A percentile compares a stretch with the other conserved stretches of the same genome.
Conservation (phyloP, 768 basidiomycete species). For the Amanita inopinata region DNA sequence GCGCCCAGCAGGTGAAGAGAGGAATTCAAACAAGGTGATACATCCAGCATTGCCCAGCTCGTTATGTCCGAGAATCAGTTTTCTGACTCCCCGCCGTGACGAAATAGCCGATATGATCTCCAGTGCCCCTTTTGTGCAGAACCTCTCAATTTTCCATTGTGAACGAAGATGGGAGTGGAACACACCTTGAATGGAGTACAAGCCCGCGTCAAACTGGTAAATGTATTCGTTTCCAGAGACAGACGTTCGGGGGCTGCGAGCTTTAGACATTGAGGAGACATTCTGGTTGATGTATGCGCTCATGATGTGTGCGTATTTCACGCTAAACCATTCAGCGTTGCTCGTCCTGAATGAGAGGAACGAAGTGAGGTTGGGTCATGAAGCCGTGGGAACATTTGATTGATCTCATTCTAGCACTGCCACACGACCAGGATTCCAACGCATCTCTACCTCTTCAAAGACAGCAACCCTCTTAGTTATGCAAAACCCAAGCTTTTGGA, state of each 20-base stretch:
- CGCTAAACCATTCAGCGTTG: too few relatives aligned
- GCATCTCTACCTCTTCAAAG: slow-evolving; percentile 82
- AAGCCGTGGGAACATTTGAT: neutral
- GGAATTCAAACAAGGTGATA: slow-evolving; percentile 40
- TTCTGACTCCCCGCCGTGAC: slow-evolving; percentile 36
- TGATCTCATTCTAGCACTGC: neutral
- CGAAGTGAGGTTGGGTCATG: too few relatives aligned
- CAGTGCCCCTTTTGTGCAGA: slow-evolving; percentile 36
- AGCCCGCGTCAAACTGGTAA: slow-evolving; percentile 19
- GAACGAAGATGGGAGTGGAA: neutral
- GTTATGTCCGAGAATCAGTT: slow-evolving; percentile 48
- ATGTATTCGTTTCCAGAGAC: slow-evolving; percentile 14
- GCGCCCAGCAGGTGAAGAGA: slow-evolving; percentile 37
- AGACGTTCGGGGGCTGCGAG: neutral
- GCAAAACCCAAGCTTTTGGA: slow-evolving; percentile 67
- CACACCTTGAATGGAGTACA: slow-evolving; percentile 18
- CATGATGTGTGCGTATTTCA: too few relatives aligned
- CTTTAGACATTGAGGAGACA: neutral
- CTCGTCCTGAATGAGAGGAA: too few relatives aligned
- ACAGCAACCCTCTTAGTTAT: slow-evolving; percentile 60
- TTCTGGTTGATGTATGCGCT: neutral
- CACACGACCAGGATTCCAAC: slow-evolving; percentile 26
- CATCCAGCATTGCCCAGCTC: slow-evolving; percentile 50
- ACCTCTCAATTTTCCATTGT: neutral
- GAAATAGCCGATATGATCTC: slow-evolving; percentile 37